These are phyloP conservation scores for Populus alba DNA, from an alignment of 345 rosid genomes.

Conservation along the genomic window DNA sequence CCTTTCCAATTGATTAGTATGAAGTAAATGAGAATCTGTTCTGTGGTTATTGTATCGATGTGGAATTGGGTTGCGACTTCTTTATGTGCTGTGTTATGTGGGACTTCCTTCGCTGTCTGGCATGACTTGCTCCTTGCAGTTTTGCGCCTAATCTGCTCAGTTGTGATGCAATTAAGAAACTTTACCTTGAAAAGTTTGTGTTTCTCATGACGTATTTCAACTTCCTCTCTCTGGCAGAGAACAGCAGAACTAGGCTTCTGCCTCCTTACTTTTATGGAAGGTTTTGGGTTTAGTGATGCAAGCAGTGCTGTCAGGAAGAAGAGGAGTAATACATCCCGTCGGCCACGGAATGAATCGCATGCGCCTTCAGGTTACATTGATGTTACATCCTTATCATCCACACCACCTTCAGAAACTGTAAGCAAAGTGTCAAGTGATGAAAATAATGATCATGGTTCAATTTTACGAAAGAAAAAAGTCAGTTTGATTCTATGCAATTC, in stretches of 20 bases:
- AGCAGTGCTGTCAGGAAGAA: slow-evolving; percentile 61
- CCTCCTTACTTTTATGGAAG: slow-evolving; percentile 41
- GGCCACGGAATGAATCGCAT: slow-evolving; percentile 64
- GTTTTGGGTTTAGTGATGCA: slow-evolving; percentile 52
- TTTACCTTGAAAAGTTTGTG: neutral
- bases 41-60: neutral
- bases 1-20: neutral
- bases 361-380: slow-evolving; percentile 48
- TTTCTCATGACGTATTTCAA: neutral
- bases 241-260: slow-evolving; percentile 2
- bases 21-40: neutral
- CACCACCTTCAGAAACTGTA: slow-evolving; percentile 63
- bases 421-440: slow-evolving; percentile 19
- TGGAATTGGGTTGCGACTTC: neutral
- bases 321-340: slow-evolving; percentile 59
- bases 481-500: slow-evolving; percentile 12
- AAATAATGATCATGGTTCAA: slow-evolving; percentile 4
- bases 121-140: neutral
- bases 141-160: neutral
- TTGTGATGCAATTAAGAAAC: neutral
- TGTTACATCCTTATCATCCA: slow-evolving; percentile 60
- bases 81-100: neutral
- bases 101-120: neutral
- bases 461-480: slow-evolving; percentile 9
- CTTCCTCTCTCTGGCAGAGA: neutral